These are phyloP conservation scores for Eragrostis curvula DNA, from an alignment of 176 grass and related monocot species.

Conservation along the genomic window DNA sequence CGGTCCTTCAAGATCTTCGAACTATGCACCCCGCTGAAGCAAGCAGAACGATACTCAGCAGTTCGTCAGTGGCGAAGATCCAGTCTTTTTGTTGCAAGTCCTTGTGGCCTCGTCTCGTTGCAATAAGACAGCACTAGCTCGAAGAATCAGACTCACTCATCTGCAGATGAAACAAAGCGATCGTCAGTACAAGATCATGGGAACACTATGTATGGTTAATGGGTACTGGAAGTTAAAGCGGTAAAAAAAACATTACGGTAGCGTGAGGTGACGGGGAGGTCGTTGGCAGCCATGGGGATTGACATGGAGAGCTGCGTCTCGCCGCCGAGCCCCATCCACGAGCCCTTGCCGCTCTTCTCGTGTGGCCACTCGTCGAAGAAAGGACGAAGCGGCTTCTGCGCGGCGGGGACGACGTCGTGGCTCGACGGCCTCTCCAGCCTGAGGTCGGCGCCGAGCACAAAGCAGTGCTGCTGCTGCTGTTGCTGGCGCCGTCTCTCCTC, in stretches of 20 bases:
- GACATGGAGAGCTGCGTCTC: slow-evolving; percentile 77
- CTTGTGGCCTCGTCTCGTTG: not conserved
- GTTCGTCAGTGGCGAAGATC: not conserved
- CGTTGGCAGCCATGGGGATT: slow-evolving; percentile 59
- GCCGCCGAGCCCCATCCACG: slow-evolving; percentile 74
- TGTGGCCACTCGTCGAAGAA: slow-evolving; percentile 95
- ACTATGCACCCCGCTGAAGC: not conserved
- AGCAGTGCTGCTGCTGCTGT: slow-evolving; percentile 95
- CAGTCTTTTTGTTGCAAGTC: not conserved
- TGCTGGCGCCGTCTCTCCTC: slow-evolving; percentile 53
- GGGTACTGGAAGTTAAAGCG: not conserved
- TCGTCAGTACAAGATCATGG: not conserved
- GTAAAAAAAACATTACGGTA: slow-evolving; percentile 40
- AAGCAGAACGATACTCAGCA: not conserved
- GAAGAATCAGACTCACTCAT: slow-evolving; percentile 24
- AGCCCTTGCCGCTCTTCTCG: slow-evolving; percentile 55
- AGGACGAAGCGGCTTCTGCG: slow-evolving; percentile 72
- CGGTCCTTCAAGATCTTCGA: not conserved
- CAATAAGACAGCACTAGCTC: not conserved
- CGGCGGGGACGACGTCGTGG: not conserved
- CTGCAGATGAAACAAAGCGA: slow-evolving; percentile 11
- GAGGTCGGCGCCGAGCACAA: slow-evolving; percentile 76
- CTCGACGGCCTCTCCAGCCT: slow-evolving; percentile 64
- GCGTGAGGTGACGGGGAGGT: slow-evolving; percentile 59
- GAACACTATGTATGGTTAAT: not conserved